Percentiles rank a stretch among this genome's conserved stretches.
These are phyloP conservation scores for Betula pendula DNA, from an alignment of 306 rosid species.

Conservation along the genomic window DNA sequence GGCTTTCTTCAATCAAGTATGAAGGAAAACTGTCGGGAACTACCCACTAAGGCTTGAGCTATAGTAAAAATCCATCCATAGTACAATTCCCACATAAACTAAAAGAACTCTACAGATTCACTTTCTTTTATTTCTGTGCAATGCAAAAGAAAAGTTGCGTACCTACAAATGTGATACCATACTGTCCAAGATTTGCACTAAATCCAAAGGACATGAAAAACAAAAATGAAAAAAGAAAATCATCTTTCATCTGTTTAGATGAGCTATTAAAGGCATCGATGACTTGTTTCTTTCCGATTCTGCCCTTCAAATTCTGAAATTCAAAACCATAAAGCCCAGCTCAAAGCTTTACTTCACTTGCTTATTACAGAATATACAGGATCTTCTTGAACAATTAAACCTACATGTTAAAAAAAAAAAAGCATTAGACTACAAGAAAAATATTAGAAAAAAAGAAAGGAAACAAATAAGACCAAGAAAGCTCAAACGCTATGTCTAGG, in stretches of 20 bases:
- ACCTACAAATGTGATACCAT: constrained; percentile 20
- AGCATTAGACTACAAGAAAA: not conserved
- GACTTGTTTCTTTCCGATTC: not conserved
- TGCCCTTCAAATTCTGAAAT: not conserved
- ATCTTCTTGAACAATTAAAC: constrained; percentile 23
- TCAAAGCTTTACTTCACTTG: constrained; percentile 18
- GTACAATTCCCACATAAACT: not conserved
- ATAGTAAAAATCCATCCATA: not conserved
- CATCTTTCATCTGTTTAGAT: constrained; percentile 1
- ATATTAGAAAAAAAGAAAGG: not conserved
- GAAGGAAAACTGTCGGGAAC: no score
- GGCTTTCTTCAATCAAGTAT: no score
- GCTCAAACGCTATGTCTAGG: not conserved
- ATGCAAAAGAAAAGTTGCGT: constrained; percentile 7
- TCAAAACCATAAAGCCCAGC: not conserved
- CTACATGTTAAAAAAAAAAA: constrained; percentile 7
- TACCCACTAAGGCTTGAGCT: not conserved
- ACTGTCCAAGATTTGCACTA: not conserved
- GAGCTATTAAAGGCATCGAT: not conserved
- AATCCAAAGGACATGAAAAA: not conserved
- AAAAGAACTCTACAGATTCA: constrained; percentile 1
- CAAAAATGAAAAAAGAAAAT: not conserved
- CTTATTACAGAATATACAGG: constrained; percentile 34
- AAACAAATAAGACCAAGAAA: not conserved
- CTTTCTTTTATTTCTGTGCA: constrained; percentile 15